Evolutionary conservation across 1,284 basidiomycete species (phyloP), one percentile per base, ranked within the genome.

Genomic region (Melampsora larici-populina): DNA sequence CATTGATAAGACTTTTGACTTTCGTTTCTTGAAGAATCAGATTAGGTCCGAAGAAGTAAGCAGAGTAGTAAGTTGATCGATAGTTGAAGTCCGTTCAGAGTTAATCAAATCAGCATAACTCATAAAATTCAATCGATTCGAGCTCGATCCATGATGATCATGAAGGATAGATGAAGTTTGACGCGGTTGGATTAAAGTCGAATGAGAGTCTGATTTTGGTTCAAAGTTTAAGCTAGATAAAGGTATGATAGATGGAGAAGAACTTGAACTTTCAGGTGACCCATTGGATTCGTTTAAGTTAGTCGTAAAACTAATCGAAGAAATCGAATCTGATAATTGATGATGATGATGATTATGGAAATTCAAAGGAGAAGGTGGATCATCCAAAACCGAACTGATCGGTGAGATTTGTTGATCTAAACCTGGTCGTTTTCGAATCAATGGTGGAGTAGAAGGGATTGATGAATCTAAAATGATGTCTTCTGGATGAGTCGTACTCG

Each of bases 61-160:
- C 6, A 46, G 60, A 21, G 70, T 33, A 40, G 36, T 24, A n/a
- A 26, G 31, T 46, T 51, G 31, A 18, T 62, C 70, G 13, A 43
- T 48, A 62, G 55, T 26, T 13, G 58, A 49, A 13, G 60, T 13
- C 0, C 70, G 33, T 31, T 72, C 70, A 24, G 70, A 63, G 70
- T 72, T 72, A 4, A 72, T 43, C 33, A 72, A n/a, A n/a, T 72
- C 70, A 29, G 62, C 70, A 24, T 72, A 72, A 62, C 58, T 62
- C 70, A 72, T 72, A 26, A 72, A 72, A 58, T 60, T 72, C 7
- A 72, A 48, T 36, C 70, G 62, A 21, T 55, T 72, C 60, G 58
- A 60, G 46, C 40, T 55, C n/a, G 31, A 29, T 17, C 70, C 43
- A 40, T n/a, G 8, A 26, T 24, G 29, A 36, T 60, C 40, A 24